A percentile compares a stretch with the other conserved stretches of the same genome.
Conservation (phyloP, 257 asterid species). For the Euphrasia confusa region DNA sequence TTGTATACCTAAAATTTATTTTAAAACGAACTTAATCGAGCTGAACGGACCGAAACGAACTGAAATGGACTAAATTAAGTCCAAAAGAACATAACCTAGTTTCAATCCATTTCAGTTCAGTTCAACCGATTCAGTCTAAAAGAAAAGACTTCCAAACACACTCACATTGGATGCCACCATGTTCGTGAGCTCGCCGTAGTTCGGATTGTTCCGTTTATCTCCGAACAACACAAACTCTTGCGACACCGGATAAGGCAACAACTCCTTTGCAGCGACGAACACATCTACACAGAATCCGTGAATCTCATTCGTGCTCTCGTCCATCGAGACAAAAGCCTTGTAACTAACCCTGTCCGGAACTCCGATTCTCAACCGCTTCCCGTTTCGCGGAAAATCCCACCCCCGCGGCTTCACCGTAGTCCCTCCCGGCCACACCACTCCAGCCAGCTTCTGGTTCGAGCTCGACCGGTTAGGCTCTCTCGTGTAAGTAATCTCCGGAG, state of each 20-base stretch:
- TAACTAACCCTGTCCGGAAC: constrained; percentile 53
- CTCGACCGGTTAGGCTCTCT: constrained; percentile 26
- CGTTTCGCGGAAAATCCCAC: constrained; percentile 56
- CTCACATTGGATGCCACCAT: constrained; percentile 40
- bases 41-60: no score
- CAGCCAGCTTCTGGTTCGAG: constrained; percentile 34
- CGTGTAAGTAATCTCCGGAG: constrained; percentile 24
- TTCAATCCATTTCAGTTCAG: no score
- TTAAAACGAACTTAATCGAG: no score
- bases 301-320: constrained; percentile 30
- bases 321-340: constrained; percentile 39
- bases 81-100: no score
- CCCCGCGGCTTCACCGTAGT: constrained; percentile 54
- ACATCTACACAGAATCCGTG: constrained; percentile 55
- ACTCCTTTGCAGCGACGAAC: constrained; percentile 45
- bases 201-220: constrained; percentile 50
- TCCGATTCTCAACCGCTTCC: constrained; percentile 49
- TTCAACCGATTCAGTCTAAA: no score
- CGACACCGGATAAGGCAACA: constrained; percentile 52
- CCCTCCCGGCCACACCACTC: constrained; percentile 56
- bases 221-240: constrained; percentile 48
- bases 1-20: no score
- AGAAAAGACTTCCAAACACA: not conserved
- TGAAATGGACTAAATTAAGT: no score
- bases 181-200: constrained; percentile 36